Conservation (phyloP, 176 grass and related monocot species). For the Tuctoria greenei region DNA sequence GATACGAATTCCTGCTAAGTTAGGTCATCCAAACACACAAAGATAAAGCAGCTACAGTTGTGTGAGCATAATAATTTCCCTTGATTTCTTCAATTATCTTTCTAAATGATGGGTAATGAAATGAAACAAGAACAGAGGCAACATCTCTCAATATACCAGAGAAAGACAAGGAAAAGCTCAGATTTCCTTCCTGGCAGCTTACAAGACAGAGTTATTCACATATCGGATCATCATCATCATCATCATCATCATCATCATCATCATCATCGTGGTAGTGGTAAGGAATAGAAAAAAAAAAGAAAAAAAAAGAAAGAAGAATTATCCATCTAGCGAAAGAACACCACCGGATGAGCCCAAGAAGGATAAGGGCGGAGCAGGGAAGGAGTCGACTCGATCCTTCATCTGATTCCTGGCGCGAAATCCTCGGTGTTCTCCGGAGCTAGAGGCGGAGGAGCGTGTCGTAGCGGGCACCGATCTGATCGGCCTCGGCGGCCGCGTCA, state of each 20-base stretch:
- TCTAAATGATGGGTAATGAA: constrained; percentile 39
- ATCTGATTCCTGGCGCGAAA: constrained; percentile 12
- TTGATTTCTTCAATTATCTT: constrained; percentile 41
- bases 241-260: constrained; percentile 37
- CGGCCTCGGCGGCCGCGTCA: constrained; percentile 44
- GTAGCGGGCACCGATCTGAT: constrained; percentile 44
- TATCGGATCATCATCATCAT: constrained; percentile 46
- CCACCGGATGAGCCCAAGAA: constrained; percentile 43
- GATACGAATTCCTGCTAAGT: background rate
- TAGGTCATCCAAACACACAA: background rate
- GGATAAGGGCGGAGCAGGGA: background rate
- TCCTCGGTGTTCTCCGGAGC: constrained; percentile 27
- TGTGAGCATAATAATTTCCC: constrained; percentile 33
- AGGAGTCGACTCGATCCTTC: constrained; percentile 10
- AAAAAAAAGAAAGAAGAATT: constrained; percentile 34
- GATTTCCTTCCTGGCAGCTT: constrained; percentile 61
- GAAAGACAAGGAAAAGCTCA: constrained; percentile 58
- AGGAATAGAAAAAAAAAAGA: background rate
- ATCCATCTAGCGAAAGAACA: constrained; percentile 53
- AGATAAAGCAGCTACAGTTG: background rate
- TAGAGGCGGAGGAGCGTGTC: constrained; percentile 63
- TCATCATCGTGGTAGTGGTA: no score
- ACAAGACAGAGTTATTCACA: constrained; percentile 70
- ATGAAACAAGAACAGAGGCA: constrained; percentile 40
- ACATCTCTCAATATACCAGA: constrained; percentile 26